Percentiles rank a stretch among this genome's conserved stretches.
Evolutionary conservation across 2,329 filamentous ascomycete species (phyloP).

Genomic region (Aureobasidium sp.): DNA sequence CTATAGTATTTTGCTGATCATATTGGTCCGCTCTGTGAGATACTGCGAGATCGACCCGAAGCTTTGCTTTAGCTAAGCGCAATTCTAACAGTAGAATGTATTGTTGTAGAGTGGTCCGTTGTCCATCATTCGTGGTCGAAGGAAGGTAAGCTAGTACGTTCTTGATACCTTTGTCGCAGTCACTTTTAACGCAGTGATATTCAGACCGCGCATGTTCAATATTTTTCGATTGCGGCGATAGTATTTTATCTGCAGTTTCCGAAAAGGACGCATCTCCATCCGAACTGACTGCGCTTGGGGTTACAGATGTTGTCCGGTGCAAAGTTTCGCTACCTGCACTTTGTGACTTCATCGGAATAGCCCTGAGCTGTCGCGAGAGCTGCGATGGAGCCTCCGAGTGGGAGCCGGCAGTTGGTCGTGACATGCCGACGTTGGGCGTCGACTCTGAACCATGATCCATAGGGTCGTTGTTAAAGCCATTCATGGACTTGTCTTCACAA

Average conservation of each 20-base stretch:
- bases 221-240: background rate
- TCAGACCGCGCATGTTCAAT: background rate
- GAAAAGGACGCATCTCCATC: background rate
- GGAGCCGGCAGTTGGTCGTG: background rate
- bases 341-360: background rate
- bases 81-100: background rate
- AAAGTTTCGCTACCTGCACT: no score
- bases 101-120: background rate
- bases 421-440: background rate
- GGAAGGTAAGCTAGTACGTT: background rate
- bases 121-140: background rate
- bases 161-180: no score
- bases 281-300: background rate
- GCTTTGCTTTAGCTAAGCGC: background rate
- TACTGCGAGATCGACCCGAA: background rate
- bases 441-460: no score
- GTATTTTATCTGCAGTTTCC: background rate
- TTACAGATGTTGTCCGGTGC: background rate
- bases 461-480: background rate
- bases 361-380: background rate
- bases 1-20: no score
- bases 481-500: background rate
- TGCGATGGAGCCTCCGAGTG: no score
- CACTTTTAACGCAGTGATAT: background rate
- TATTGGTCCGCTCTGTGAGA: background rate